Conservation (phyloP, 2,329 filamentous ascomycete species). For the Aspergillus phoenicis region DNA sequence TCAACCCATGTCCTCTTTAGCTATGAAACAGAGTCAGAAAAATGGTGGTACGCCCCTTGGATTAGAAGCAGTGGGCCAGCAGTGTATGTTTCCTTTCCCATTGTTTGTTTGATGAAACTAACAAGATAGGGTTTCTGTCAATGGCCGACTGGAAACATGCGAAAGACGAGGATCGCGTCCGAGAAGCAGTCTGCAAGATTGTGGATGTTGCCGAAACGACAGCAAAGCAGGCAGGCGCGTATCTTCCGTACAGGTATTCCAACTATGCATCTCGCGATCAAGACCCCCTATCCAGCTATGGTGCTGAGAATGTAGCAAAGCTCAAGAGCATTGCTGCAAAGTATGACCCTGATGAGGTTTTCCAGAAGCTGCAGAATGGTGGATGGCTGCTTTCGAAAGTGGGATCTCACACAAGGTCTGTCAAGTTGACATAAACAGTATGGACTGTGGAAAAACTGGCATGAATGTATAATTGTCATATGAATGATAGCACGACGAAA, state of each 20-base stretch:
- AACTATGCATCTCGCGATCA: constrained; percentile 18
- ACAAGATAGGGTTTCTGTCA: constrained; percentile 16
- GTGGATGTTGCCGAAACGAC: constrained; percentile 15
- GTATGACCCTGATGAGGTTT: constrained; percentile 15
- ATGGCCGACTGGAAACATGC: constrained; percentile 17
- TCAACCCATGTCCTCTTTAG: constrained; percentile 11
- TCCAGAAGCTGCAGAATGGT: constrained; percentile 15
- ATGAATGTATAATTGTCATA: neutral
- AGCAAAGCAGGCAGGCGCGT: constrained; percentile 11
- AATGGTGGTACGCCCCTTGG: constrained; percentile 2
- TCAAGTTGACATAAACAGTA: neutral
- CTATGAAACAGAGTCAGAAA: constrained; percentile 4
- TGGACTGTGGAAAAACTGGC: neutral
- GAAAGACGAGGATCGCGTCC: constrained; percentile 13
- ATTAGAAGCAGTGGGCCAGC: constrained; percentile 4
- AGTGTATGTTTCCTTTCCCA: constrained; percentile 9
- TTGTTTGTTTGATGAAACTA: neutral
- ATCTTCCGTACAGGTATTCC: constrained; percentile 15
- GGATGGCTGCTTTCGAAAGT: constrained; percentile 13
- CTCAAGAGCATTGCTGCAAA: constrained; percentile 4
- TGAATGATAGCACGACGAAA: neutral
- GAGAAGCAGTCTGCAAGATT: constrained; percentile 15
- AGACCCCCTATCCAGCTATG: constrained; percentile 14
- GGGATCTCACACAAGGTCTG: neutral
- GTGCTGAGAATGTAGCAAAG: constrained; percentile 7